Evolutionary conservation across 805 yeast species (phyloP).

Genomic region (Lachancea meyersii): DNA sequence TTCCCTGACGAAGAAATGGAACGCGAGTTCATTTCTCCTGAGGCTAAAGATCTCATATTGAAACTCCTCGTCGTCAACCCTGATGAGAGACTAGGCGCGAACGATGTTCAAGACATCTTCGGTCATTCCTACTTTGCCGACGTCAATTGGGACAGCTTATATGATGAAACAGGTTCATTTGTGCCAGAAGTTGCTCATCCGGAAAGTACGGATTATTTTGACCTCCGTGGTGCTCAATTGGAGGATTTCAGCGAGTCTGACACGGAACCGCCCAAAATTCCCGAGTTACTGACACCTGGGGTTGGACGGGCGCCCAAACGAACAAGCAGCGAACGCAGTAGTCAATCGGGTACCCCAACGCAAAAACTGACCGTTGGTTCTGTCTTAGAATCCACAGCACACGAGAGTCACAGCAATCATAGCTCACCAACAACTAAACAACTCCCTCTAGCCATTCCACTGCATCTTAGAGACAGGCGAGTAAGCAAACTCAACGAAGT

Average conservation of each 20-base stretch:
- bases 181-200: conserved; percentile 76
- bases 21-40: conserved; percentile 49
- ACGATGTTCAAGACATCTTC: conserved; percentile 75
- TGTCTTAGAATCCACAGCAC: conserved; percentile 24
- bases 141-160: conserved; percentile 69
- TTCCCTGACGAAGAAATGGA: conserved; percentile 46
- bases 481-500: conserved; percentile 68
- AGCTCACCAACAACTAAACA: conserved; percentile 34
- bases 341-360: conserved; percentile 16
- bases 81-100: conserved; percentile 60
- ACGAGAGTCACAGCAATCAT: conserved; percentile 27
- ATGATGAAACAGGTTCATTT: conserved; percentile 69
- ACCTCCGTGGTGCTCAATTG: conserved; percentile 77
- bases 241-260: conserved; percentile 31
- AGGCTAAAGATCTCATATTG: conserved; percentile 68
- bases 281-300: conserved; percentile 1
- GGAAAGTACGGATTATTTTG: conserved; percentile 87
- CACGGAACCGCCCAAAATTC: conserved; percentile 2
- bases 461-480: conserved; percentile 61
- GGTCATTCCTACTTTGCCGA: conserved; percentile 69
- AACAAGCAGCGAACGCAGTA: conserved; percentile 10
- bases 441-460: conserved; percentile 45
- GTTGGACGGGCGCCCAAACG: conserved; percentile 4
- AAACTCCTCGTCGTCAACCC: conserved; percentile 62
- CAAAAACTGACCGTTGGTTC: conserved; percentile 28